Evolutionary conservation across 768 basidiomycete species (phyloP), one percentile per base, ranked within the genome.

Genomic region (Kockovaella imperatae): DNA sequence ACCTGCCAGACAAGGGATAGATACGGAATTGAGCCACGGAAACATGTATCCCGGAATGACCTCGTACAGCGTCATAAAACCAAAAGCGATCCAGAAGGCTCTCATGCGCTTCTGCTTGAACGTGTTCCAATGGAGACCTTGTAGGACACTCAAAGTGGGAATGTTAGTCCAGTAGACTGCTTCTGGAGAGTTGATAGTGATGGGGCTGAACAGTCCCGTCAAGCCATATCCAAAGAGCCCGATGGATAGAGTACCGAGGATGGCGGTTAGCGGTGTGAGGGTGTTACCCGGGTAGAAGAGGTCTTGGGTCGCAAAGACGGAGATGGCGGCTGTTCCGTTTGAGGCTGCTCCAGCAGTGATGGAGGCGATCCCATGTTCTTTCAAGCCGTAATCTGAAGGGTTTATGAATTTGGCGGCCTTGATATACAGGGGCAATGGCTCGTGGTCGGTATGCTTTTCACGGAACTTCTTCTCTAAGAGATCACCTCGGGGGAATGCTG

Each of bases 261-360:
- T 70, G 5, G 80, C 80, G 2, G 79, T 80, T 0, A 76, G 73
- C 0, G 79, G 77, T 36, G 74, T 72, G 2, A 81, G 77, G 28
- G 79, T 69, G 3, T 78, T 78, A 50, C 78, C 72, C 31, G 31
- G 31, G 59, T 82, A 83, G 60, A 78, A 82, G 1, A 82, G 74
- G 79, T 51, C 35, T 24, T 51, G 44, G 15, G 38, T 38, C 2
- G 43, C 80, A 44, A 83, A 82, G 50, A 81, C 82, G 47, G 73
- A 69, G 7, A 82, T 79, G 0, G 80, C 76, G 7, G 76, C 70
- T 46, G 76, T 79, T 5, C 78, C 78, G 23, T 60, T 71, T 2
- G 80, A 72, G 7, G 80, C 80, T 0, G 79, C 79, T 1, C 79
- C 77, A 3, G 80, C 78, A 2, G 81, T 74, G 11, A 82, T 51